Conservation (phyloP, 2,329 filamentous ascomycete genomes). For the Periconia sp. region DNA sequence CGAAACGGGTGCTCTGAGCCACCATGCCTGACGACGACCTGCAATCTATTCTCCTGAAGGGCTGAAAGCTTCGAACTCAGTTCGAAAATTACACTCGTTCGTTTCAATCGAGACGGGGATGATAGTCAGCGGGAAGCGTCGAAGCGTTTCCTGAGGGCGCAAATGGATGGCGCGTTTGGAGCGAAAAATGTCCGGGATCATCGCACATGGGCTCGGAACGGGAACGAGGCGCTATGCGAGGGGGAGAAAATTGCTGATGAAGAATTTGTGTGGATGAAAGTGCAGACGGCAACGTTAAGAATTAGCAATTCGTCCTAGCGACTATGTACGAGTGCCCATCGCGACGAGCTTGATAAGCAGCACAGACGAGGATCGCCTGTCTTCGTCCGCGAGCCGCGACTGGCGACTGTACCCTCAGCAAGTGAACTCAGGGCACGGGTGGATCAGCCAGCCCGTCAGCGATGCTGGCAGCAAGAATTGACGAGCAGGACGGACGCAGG, state of each 20-base stretch:
- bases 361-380: slow-evolving; percentile 19
- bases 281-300: neutral
- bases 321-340: slow-evolving; percentile 4
- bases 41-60: slow-evolving; percentile 9
- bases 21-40: slow-evolving; percentile 35
- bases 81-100: neutral
- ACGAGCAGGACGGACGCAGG: neutral
- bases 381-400: slow-evolving; percentile 9
- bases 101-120: neutral
- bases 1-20: slow-evolving; percentile 33
- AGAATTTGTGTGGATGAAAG: neutral
- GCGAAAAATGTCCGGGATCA: slow-evolving; percentile 8
- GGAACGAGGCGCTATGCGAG: neutral
- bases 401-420: slow-evolving; percentile 11
- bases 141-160: neutral
- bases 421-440: slow-evolving; percentile 11
- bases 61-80: neutral
- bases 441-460: slow-evolving; percentile 12
- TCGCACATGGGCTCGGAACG: neutral
- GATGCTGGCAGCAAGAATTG: neutral
- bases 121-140: neutral
- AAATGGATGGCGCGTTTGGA: neutral
- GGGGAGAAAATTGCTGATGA: neutral
- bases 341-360: slow-evolving; percentile 31
- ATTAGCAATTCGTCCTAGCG: neutral